Conservation (phyloP, 805 yeast species). For the Candida takata region DNA sequence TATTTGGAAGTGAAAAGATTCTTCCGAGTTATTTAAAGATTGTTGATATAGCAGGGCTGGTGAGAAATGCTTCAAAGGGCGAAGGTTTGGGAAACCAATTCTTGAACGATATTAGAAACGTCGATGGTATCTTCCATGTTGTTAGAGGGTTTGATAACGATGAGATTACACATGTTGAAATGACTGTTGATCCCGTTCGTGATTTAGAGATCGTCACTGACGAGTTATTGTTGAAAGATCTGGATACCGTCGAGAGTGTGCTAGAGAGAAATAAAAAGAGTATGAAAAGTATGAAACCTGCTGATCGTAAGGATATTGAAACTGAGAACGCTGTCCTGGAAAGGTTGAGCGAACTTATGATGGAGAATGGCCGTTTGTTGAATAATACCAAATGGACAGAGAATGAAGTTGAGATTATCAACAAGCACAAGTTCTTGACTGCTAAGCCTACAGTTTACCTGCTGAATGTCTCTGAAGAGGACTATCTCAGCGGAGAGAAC, state of each 20-base stretch:
- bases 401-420: conserved; percentile 60
- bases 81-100: conserved; percentile 81
- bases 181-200: conserved; percentile 64
- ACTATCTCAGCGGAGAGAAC: conserved; percentile 48
- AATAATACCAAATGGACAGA: conserved; percentile 53
- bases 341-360: conserved; percentile 40
- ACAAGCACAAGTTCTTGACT: conserved; percentile 67
- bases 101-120: conserved; percentile 69
- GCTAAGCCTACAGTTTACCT: conserved; percentile 84
- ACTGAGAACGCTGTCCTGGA: conserved; percentile 31
- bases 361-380: conserved; percentile 59
- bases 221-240: conserved; percentile 71
- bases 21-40: conserved; percentile 65
- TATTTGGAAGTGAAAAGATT: conserved; percentile 55
- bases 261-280: conserved; percentile 44
- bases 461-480: conserved; percentile 66
- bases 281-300: conserved; percentile 33
- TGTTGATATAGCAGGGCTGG: conserved; percentile 77
- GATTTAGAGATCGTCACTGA: conserved; percentile 71
- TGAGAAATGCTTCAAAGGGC: conserved; percentile 77
- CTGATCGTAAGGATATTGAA: conserved; percentile 41
- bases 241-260: conserved; percentile 57
- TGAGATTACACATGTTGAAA: conserved; percentile 70
- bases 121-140: conserved; percentile 76
- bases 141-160: conserved; percentile 71